phyloP scores from a whole-genome alignment of 768 basidiomycete species.

The Trametes sanguinea region DNA sequence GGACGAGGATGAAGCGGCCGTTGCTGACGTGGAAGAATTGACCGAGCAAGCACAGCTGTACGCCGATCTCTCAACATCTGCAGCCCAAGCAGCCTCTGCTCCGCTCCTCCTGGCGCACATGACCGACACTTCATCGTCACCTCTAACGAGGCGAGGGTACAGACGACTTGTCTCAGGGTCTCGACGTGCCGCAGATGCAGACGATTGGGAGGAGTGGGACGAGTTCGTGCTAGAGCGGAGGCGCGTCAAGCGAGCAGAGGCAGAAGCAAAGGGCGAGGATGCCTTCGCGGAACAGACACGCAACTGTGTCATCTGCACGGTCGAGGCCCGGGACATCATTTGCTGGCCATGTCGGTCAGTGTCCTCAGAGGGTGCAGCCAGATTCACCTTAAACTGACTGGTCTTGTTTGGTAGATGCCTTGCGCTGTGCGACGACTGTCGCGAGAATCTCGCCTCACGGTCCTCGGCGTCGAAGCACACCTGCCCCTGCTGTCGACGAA shows the following conservation, averaged over 20 bases:
- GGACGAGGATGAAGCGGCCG: conserved; percentile 22
- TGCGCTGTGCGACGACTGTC: conserved; percentile 65
- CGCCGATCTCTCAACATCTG: conserved; percentile 50
- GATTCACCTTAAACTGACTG: background rate
- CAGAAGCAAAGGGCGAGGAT: conserved; percentile 12
- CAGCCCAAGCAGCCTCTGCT: conserved; percentile 37
- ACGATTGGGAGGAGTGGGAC: conserved; percentile 30
- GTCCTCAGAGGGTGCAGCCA: background rate
- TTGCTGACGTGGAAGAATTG: conserved; percentile 38
- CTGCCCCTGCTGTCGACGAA: conserved; percentile 64
- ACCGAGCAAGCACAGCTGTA: conserved; percentile 53
- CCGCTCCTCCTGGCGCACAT: conserved; percentile 59
- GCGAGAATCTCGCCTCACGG: conserved; percentile 59
- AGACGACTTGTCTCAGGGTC: conserved; percentile 36
- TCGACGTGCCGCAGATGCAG: conserved; percentile 2
- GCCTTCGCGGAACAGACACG: conserved; percentile 32
- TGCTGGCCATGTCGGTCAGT: conserved; percentile 82
- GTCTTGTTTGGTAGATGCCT: conserved; percentile 38
- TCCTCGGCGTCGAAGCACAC: conserved; percentile 58
- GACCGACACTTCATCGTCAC: conserved; percentile 43
- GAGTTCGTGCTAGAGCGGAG: conserved; percentile 36
- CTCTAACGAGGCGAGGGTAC: conserved; percentile 53
- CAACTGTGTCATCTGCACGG: conserved; percentile 71
- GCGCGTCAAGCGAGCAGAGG: conserved; percentile 20
- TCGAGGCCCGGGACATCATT: conserved; percentile 68